Evolutionary conservation across 768 basidiomycete genomes (phyloP), one percentile per base, ranked within the genome.

Genomic region (Lactifluus volemus): DNA sequence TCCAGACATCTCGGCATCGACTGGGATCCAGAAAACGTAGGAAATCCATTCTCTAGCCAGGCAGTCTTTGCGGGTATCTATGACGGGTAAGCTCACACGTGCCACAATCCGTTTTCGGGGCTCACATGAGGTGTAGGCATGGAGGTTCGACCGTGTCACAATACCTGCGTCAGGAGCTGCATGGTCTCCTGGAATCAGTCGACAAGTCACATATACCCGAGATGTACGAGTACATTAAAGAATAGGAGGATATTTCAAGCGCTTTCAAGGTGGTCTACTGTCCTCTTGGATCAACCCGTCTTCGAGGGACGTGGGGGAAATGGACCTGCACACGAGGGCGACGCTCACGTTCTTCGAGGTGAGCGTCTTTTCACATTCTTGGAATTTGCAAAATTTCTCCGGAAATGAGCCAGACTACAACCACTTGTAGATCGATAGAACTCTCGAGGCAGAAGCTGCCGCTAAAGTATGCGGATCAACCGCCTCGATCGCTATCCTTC

Each of bases 91-190:
- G 58, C 80, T 71, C 54, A 34, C 38, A n/a, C 48, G 34, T 53
- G 8, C 50, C 59, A 32, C 49, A 15, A 52, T 45, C 42, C 25
- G 21, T n/a, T 9, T 53, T 11, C 6, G 15, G 30, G 7, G 32
- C 25, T 58, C 61, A 60, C 61, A 60, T 63, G 50, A 44, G 48
- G n/a, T 32, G n/a, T 60, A 93, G 91, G 8, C 94, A 97, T 68
- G 94, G 94, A 7, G 94, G 94, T 9, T 86, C 86, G n/a, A 86
- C 86, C 10, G 92, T 95, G 17, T 88, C 93, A 2, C 84, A 90
- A 61, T 94, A 85, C 71, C 77, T 94, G 34, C 84, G 88, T 19
- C 86, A 94, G 65, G 87, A 96, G 70, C 74, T 96, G 11, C 92
- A 95, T 67, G 84, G 85, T 1, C 75, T 93, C 54, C 87, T 96